Conservation (phyloP, 75 land plant species). For the Cunninghamia lanceolata region DNA sequence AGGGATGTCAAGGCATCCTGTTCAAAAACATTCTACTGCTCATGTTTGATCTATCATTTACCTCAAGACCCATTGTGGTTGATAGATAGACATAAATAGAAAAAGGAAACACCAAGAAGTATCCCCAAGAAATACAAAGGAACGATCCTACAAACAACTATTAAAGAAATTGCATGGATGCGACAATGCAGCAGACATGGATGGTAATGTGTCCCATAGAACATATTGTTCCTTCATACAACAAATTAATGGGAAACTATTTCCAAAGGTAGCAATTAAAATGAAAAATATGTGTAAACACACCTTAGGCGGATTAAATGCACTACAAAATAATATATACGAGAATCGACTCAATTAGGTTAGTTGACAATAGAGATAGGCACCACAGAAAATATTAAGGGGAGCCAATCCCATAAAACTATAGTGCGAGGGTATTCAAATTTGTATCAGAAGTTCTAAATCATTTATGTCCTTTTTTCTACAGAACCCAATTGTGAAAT, state of each 20-base stretch:
- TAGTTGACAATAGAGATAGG: not conserved
- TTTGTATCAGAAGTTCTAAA: not conserved
- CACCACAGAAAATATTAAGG: not conserved
- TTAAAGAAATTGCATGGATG: not conserved
- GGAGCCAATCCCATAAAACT: not conserved
- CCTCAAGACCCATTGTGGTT: not conserved
- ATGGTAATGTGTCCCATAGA: no score
- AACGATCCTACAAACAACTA: not conserved
- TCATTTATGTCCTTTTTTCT: not conserved
- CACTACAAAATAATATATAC: not conserved
- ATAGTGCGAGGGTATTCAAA: not conserved
- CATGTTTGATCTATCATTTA: no score
- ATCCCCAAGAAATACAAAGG: not conserved
- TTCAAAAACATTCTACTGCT: no score
- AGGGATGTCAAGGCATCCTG: not conserved
- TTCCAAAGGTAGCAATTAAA: not conserved
- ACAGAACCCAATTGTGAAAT: not conserved
- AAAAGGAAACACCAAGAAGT: not conserved
- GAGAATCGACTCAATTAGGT: not conserved
- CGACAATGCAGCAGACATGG: no score
- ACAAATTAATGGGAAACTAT: no score
- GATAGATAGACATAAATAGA: not conserved
- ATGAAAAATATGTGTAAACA: not conserved
- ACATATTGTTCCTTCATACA: no score
- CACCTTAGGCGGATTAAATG: not conserved